phyloP scores from a whole-genome alignment of 106 monocot species.

The Platanthera zijinensis region DNA sequence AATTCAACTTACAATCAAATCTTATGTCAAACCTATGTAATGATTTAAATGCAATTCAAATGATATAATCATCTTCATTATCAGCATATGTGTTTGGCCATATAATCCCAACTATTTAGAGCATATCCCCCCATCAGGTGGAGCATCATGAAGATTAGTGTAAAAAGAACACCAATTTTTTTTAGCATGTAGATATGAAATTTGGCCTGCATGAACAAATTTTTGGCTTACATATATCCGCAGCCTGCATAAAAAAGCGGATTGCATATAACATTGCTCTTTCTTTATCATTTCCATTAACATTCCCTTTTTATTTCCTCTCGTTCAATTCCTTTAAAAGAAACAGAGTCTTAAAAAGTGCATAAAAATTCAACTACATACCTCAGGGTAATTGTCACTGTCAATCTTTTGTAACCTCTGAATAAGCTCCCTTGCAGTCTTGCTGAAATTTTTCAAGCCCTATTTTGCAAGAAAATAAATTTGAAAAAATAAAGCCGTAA shows the following conservation, averaged over 20 bases:
- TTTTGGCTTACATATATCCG: too few species aligned
- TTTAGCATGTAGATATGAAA: too few species aligned
- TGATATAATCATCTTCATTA: background rate
- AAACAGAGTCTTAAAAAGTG: background rate
- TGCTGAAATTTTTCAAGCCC: conserved; percentile 57
- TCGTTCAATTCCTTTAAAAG: too few species aligned
- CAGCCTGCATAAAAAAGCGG: too few species aligned
- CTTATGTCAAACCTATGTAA: background rate
- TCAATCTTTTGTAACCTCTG: conserved; percentile 45
- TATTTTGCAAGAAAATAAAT: conserved; percentile 4
- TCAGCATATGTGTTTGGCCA: too few species aligned
- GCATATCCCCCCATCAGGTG: too few species aligned
- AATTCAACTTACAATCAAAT: background rate
- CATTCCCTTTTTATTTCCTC: too few species aligned
- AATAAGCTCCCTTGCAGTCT: conserved; percentile 54
- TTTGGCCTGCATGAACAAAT: too few species aligned
- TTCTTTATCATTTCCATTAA: too few species aligned
- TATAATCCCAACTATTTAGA: background rate
- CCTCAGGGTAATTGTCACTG: conserved; percentile 56
- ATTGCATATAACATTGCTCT: too few species aligned
- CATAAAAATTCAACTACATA: background rate
- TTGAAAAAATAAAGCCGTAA: background rate
- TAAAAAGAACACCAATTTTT: too few species aligned
- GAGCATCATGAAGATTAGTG: too few species aligned
- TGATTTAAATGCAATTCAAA: background rate